Evolutionary conservation across 2,329 filamentous ascomycete species (phyloP).

Genomic region (Endothia cerciana): DNA sequence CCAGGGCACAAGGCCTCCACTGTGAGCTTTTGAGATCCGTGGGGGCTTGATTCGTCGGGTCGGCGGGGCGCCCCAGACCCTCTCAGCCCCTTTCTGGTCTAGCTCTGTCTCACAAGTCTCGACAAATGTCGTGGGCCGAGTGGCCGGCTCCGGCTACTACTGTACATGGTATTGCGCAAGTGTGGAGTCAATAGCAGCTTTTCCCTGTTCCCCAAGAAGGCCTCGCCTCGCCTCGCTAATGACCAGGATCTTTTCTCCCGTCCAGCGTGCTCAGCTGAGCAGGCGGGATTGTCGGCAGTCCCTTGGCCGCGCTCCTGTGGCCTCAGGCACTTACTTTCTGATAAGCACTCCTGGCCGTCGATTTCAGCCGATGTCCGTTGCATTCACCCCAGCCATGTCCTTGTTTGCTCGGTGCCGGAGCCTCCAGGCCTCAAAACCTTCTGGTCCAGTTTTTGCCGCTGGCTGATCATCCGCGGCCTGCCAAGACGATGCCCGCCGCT

Average conservation of each 20-base stretch:
- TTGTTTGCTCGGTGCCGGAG: slow-evolving; percentile 8
- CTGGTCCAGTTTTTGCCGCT: slow-evolving; percentile 1
- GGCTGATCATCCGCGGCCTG: slow-evolving; percentile 10
- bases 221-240: slow-evolving; percentile 5
- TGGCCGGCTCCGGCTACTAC: background rate
- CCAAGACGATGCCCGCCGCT: too few species aligned
- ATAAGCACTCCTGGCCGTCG: background rate
- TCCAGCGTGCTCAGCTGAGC: slow-evolving; percentile 1
- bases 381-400: slow-evolving; percentile 20
- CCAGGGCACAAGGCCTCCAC: background rate
- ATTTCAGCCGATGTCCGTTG: slow-evolving; percentile 4
- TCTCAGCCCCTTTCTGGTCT: slow-evolving; percentile 11
- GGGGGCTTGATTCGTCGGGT: slow-evolving; percentile 3
- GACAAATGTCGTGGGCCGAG: slow-evolving; percentile 1
- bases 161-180: slow-evolving; percentile 1
- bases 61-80: slow-evolving; percentile 9
- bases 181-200: slow-evolving; percentile 7
- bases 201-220: slow-evolving; percentile 14
- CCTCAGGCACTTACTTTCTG: background rate
- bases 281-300: slow-evolving; percentile 2
- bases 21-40: background rate
- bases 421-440: background rate
- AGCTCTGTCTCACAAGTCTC: slow-evolving; percentile 14
- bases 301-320: background rate
- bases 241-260: background rate